Evolutionary conservation across 345 rosid genomes (phyloP), one percentile per base, ranked within the genome.

Genomic region (Corymbia maculata): DNA sequence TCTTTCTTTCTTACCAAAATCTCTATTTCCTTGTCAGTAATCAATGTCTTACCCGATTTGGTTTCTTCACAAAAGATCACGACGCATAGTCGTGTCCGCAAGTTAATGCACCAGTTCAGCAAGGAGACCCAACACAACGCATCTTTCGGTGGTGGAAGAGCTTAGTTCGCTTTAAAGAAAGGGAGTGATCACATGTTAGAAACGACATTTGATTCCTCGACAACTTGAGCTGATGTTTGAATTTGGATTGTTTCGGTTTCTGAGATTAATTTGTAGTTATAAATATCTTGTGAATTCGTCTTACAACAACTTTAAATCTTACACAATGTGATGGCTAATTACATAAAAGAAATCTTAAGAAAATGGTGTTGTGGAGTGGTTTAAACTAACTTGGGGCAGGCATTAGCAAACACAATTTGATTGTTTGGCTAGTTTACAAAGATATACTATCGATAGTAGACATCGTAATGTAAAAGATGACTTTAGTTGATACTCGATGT

Each of bases 391-490:
- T 36, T 36, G 42, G 42, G 4, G 42, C 42, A 36, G 3, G 0
- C 6, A 55, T 55, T 55, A 55, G 28, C 61, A 55, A 55, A 55
- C 12, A 55, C 22, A 55, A 55, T 55, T 55, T 55, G 21, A 55
- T 55, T 55, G 26, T 5, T 8, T 55, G 0, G 61, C 61, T 55
- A 55, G 1, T 55, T 55, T 55, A 5, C 4, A 55, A 26, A 55
- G 61, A 7, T 24, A 55, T 4, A 55, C 22, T 55, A 7, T 0
- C 0, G 11, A 21, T 19, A 55, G 5, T 1, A 21, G 0, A 55
- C 10, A 21, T 55, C 8, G 26, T 55, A 55, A 11, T 24, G 4
- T 0, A 0, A 55, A 7, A 26, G 21, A 55, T 55, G 59, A 55
- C 59, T 55, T 55, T 11, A 21, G 5, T 55, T 21, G 26, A 55